phyloP scores from a whole-genome alignment of 2,329 filamentous ascomycete species.

The Fusarium anthophilum region DNA sequence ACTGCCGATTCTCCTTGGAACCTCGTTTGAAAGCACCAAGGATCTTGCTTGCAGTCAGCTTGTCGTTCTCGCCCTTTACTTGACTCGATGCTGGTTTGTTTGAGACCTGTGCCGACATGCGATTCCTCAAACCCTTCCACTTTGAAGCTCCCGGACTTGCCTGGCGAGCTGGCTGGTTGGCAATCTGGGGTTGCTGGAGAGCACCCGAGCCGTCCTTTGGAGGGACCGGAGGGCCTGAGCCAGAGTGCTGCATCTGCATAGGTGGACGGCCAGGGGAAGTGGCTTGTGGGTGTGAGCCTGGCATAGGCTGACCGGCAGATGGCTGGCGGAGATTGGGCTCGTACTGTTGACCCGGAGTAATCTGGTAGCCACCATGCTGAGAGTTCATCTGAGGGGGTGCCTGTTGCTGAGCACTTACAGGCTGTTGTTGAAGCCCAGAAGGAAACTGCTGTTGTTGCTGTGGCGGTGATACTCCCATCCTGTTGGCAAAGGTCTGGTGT shows the following conservation, averaged over 20 bases:
- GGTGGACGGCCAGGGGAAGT: slow-evolving; percentile 19
- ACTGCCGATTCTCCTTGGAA: slow-evolving; percentile 42
- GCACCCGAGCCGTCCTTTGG: slow-evolving; percentile 14
- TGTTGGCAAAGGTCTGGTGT: slow-evolving; percentile 22
- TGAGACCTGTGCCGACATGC: slow-evolving; percentile 45
- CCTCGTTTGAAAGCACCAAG: slow-evolving; percentile 47
- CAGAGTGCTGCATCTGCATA: slow-evolving; percentile 29
- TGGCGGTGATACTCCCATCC: slow-evolving; percentile 16
- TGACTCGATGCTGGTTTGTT: slow-evolving; percentile 31
- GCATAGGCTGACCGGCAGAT: slow-evolving; percentile 10
- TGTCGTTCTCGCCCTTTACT: slow-evolving; percentile 33
- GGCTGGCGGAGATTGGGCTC: slow-evolving; percentile 5
- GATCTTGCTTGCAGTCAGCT: slow-evolving; percentile 43
- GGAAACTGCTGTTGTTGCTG: slow-evolving; percentile 26
- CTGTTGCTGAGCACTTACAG: neutral
- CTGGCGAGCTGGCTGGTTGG: slow-evolving; percentile 23
- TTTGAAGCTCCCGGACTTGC: slow-evolving; percentile 40
- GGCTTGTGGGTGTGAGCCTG: slow-evolving; percentile 19
- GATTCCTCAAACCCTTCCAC: slow-evolving; percentile 48
- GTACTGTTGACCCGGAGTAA: slow-evolving; percentile 23
- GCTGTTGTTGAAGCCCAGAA: slow-evolving; percentile 21
- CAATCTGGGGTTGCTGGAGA: slow-evolving; percentile 8
- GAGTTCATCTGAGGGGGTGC: neutral
- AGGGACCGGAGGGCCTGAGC: slow-evolving; percentile 15
- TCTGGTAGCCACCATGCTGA: slow-evolving; percentile 20